Percentiles rank a stretch among this genome's conserved stretches.
Evolutionary conservation across 306 rosid genomes (phyloP).

Genomic region (Begonia loranthoides): DNA sequence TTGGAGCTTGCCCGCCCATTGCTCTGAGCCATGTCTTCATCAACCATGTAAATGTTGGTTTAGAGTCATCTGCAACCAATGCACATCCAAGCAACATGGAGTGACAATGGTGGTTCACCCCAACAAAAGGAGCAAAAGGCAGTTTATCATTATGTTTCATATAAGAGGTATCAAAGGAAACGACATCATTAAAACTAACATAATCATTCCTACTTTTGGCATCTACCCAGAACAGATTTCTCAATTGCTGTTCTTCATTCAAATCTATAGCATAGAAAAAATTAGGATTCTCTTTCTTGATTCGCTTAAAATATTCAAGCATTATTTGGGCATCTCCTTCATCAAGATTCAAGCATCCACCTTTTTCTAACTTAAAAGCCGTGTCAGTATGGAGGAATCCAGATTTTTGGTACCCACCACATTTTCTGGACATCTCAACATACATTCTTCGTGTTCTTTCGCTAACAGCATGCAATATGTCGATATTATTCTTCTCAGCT

Average conservation of each 20-base stretch:
- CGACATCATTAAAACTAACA: constrained; percentile 50
- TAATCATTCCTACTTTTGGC: constrained; percentile 76
- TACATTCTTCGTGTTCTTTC: constrained; percentile 90
- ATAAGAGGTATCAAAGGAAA: constrained; percentile 69
- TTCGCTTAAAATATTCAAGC: constrained; percentile 80
- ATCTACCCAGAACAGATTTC: constrained; percentile 87
- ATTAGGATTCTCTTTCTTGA: constrained; percentile 63
- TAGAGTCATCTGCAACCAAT: constrained; percentile 59
- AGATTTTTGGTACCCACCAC: constrained; percentile 37
- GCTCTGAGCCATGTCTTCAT: constrained; percentile 94
- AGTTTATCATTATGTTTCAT: constrained; percentile 64
- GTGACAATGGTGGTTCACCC: constrained; percentile 85
- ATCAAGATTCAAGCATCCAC: constrained; percentile 58
- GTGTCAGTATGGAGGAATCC: constrained; percentile 24
- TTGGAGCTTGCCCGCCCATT: constrained; percentile 73
- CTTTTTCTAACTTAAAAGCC: constrained; percentile 46
- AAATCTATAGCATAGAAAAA: constrained; percentile 78
- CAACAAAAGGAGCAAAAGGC: constrained; percentile 84
- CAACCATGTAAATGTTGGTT: constrained; percentile 74
- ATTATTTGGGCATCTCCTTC: constrained; percentile 80
- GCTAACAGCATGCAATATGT: constrained; percentile 86
- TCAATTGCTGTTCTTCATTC: constrained; percentile 74
- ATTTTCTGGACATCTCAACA: constrained; percentile 82
- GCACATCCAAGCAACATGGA: constrained; percentile 93
- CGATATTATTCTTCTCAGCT: constrained; percentile 87